Conservation (phyloP, 1,284 basidiomycete genomes). For the Ustilago tritici region DNA sequence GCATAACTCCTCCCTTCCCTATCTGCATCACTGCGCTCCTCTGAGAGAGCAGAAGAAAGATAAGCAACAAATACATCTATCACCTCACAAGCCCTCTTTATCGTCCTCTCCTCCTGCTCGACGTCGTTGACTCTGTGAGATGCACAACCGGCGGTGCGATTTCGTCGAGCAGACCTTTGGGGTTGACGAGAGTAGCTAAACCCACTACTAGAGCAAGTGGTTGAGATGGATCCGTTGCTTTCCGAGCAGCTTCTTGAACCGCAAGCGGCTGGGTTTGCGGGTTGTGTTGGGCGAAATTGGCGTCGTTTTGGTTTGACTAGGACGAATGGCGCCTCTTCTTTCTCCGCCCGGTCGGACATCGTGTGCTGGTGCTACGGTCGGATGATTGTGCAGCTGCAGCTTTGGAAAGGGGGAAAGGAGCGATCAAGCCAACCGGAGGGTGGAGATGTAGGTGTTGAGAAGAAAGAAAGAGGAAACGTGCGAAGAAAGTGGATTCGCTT, state of each 20-base stretch:
- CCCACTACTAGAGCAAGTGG: neutral
- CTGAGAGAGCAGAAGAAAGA: conserved; percentile 2
- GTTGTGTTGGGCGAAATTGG: neutral
- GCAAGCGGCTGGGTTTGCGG: neutral
- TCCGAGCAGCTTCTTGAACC: too few species aligned
- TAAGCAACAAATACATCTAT: conserved; percentile 21
- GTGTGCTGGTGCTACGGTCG: neutral
- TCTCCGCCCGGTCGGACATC: neutral
- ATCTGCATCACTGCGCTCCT: neutral
- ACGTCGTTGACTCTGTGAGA: neutral
- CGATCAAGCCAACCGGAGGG: too few species aligned
- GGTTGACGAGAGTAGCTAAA: neutral
- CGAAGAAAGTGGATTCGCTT: neutral
- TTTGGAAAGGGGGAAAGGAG: neutral
- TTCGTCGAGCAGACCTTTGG: too few species aligned
- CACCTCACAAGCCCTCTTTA: conserved; percentile 1
- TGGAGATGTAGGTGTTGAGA: too few species aligned
- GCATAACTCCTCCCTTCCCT: conserved; percentile 7
- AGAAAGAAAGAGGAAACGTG: neutral
- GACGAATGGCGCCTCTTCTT: conserved; percentile 3
- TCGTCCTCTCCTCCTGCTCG: neutral
- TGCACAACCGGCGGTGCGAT: too few species aligned
- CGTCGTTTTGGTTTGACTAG: conserved; percentile 12
- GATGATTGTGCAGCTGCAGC: too few species aligned
- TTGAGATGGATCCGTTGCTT: too few species aligned